A percentile compares a stretch with the other conserved stretches of the same genome.
phyloP scores from a whole-genome alignment of 352 stramenopile genomes.

The Globisporangium irregulare region DNA sequence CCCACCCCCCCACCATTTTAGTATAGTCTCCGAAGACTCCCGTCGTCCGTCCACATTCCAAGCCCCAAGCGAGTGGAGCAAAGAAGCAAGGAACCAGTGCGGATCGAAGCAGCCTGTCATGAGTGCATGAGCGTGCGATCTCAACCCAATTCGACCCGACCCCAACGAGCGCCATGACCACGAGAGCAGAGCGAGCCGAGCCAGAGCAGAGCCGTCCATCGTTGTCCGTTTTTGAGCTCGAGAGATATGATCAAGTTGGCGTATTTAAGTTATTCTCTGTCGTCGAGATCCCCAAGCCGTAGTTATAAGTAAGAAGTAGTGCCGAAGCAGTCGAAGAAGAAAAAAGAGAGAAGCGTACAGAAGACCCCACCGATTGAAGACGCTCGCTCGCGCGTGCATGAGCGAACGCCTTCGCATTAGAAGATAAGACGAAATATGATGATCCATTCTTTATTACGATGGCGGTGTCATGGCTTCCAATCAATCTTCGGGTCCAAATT shows the following conservation, averaged over 20 bases:
- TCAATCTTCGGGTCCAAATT: neutral
- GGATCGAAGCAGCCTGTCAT: neutral
- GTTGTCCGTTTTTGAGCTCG: slow-evolving; percentile 5
- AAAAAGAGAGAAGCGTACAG: slow-evolving; percentile 2
- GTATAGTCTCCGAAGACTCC: slow-evolving; percentile 1
- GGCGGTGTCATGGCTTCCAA: too few relatives aligned
- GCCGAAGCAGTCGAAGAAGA: slow-evolving; percentile 1
- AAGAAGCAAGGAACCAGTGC: neutral
- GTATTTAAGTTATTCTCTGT: slow-evolving; percentile 17
- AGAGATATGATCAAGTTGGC: slow-evolving; percentile 10
- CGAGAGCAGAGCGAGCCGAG: neutral
- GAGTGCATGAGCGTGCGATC: neutral
- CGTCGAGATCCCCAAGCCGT: slow-evolving; percentile 10
- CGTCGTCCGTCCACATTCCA: neutral
- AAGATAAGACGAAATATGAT: neutral
- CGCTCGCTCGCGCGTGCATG: neutral
- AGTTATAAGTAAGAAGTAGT: slow-evolving; percentile 11
- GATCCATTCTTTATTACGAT: neutral
- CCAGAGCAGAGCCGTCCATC: neutral
- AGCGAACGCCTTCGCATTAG: neutral
- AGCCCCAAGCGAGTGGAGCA: neutral
- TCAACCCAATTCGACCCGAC: neutral
- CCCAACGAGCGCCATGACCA: neutral
- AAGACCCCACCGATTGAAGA: neutral
- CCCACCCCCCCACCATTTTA: slow-evolving; percentile 6